phyloP scores from a whole-genome alignment of 768 basidiomycete species.

The Exsudoporus frostii region DNA sequence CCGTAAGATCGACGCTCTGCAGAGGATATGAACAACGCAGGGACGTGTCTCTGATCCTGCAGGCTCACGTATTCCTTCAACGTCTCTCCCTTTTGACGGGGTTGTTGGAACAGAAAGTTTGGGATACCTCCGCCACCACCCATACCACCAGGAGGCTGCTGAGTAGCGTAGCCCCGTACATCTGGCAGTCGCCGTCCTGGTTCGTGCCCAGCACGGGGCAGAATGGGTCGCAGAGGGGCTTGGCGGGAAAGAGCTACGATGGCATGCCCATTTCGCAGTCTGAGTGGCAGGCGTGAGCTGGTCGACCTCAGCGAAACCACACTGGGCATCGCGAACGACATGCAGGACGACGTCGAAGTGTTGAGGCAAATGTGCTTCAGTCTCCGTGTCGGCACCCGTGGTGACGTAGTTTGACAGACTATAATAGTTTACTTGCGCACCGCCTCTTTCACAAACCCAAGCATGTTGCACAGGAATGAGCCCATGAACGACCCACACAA shows the following conservation, averaged over 20 bases:
- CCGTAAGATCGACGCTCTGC: slow-evolving; percentile 80
- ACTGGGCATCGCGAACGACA: slow-evolving; percentile 6
- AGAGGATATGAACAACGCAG: neutral
- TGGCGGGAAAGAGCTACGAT: slow-evolving; percentile 8
- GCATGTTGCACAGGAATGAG: too few species aligned
- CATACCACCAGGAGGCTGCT: slow-evolving; percentile 40
- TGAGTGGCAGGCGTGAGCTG: slow-evolving; percentile 16
- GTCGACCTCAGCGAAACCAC: neutral
- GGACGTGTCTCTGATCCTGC: slow-evolving; percentile 9
- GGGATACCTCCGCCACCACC: slow-evolving; percentile 45
- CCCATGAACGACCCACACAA: neutral
- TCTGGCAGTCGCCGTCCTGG: neutral
- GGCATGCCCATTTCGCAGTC: slow-evolving; percentile 16
- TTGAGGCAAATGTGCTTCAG: neutral
- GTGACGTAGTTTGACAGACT: neutral
- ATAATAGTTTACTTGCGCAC: neutral
- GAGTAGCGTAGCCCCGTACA: slow-evolving; percentile 45
- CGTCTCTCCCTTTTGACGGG: slow-evolving; percentile 78
- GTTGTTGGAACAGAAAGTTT: slow-evolving; percentile 52
- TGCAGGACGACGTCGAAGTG: neutral
- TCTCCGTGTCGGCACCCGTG: neutral
- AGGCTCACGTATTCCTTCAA: slow-evolving; percentile 73
- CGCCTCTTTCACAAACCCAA: too few species aligned
- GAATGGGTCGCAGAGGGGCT: neutral
- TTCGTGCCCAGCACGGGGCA: neutral